A percentile compares a stretch with the other conserved stretches of the same genome.
Evolutionary conservation across 2,329 filamentous ascomycete genomes (phyloP).

Genomic region (Exophiala xenobiotica): DNA sequence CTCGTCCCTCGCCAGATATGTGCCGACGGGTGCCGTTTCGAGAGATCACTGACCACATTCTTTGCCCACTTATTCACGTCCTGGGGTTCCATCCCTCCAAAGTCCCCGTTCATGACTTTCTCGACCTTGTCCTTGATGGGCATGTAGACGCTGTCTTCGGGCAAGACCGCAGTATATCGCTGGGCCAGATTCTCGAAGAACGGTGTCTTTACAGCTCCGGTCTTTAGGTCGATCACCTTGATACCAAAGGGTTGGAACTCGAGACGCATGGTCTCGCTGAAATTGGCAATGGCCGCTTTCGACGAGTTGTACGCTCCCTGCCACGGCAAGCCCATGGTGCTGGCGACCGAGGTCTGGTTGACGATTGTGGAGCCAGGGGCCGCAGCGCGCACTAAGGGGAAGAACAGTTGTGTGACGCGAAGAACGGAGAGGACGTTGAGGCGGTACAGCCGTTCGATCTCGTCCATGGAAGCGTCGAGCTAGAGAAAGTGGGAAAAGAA

Average conservation of each 20-base stretch:
- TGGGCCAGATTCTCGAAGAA: conserved; percentile 40
- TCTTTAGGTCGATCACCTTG: conserved; percentile 33
- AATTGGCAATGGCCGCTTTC: conserved; percentile 56
- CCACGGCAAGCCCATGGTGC: conserved; percentile 34
- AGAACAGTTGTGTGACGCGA: conserved; percentile 36
- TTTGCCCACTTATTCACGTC: conserved; percentile 19
- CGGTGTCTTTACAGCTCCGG: conserved; percentile 29
- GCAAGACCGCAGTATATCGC: neutral
- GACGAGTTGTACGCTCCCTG: conserved; percentile 36
- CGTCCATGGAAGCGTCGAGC: conserved; percentile 38
- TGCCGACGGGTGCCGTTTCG: conserved; percentile 44
- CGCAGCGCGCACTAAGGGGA: conserved; percentile 40
- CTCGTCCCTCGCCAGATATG: conserved; percentile 21
- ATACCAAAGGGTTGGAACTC: conserved; percentile 36
- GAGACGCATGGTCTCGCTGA: conserved; percentile 50
- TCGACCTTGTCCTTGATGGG: conserved; percentile 14
- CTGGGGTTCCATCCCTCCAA: conserved; percentile 1
- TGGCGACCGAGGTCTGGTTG: conserved; percentile 39
- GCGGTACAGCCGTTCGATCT: conserved; percentile 36
- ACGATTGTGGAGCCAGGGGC: conserved; percentile 45
- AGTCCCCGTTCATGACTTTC: conserved; percentile 13
- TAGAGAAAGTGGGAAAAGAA: neutral
- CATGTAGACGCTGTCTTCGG: conserved; percentile 7
- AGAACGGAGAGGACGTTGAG: conserved; percentile 44
- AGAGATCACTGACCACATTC: conserved; percentile 54